phyloP scores from a whole-genome alignment of 1,284 basidiomycete genomes.

The Gomphus bonarii region DNA sequence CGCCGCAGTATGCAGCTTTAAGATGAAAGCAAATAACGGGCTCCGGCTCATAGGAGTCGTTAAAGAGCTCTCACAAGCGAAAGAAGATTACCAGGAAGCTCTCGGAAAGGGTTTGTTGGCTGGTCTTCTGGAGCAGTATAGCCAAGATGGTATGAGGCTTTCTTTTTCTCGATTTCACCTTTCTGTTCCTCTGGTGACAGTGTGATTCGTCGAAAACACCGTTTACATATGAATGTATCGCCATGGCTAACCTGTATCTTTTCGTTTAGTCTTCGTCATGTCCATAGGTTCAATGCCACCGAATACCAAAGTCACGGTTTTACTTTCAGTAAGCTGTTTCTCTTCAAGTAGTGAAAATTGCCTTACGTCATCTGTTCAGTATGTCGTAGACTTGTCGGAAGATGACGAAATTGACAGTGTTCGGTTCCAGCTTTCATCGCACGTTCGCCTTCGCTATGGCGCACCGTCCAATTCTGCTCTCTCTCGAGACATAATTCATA shows the following conservation, averaged over 20 bases:
- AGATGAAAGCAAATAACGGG: conserved; percentile 31
- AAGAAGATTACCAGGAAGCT: conserved; percentile 32
- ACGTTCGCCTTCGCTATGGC: conserved; percentile 39
- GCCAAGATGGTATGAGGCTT: conserved; percentile 33
- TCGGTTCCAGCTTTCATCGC: conserved; percentile 39
- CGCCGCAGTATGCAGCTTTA: conserved; percentile 41
- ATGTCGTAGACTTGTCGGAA: conserved; percentile 30
- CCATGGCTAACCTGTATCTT: background rate
- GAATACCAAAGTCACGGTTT: conserved; percentile 27
- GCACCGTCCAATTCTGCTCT: conserved; percentile 26
- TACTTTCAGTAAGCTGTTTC: conserved; percentile 30
- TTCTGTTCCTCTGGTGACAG: background rate
- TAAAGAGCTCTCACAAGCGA: conserved; percentile 38
- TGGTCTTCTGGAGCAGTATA: conserved; percentile 37
- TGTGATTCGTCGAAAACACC: background rate
- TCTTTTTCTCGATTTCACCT: background rate
- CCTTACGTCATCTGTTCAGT: conserved; percentile 23
- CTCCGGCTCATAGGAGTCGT: conserved; percentile 34
- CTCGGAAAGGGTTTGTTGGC: conserved; percentile 29
- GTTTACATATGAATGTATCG: background rate
- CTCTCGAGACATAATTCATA: conserved; percentile 18
- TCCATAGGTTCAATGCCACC: conserved; percentile 43
- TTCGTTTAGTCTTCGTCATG: conserved; percentile 39
- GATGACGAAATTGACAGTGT: conserved; percentile 36
- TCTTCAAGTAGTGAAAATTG: background rate